A percentile compares a stretch with the other conserved stretches of the same genome.
Conservation (phyloP, 495 filamentous ascomycete genomes). For the Penicillium longicatenatum region DNA sequence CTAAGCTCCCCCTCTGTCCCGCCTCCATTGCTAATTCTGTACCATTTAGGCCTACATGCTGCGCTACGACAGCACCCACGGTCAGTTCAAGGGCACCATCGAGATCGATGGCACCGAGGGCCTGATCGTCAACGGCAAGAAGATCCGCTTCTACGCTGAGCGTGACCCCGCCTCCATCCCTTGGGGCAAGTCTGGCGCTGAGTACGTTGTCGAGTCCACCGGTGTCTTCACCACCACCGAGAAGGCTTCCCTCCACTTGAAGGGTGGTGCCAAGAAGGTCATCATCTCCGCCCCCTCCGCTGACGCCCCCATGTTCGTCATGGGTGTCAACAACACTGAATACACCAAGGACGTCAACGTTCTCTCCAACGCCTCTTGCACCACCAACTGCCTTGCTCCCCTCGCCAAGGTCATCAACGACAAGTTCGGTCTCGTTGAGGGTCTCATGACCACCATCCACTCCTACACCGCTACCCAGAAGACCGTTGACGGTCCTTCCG, state of each 20-base stretch:
- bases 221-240: slow-evolving; percentile 99
- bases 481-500: slow-evolving; percentile 95
- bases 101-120: slow-evolving; percentile 65
- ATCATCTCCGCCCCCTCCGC: slow-evolving; percentile 98
- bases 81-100: slow-evolving; percentile 91
- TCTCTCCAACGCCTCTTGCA: slow-evolving; percentile 99
- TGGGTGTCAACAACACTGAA: slow-evolving; percentile 94
- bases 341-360: slow-evolving; percentile 89
- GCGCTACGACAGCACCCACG: slow-evolving; percentile 97
- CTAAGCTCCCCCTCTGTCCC: not conserved
- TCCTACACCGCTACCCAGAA: slow-evolving; percentile 99
- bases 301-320: slow-evolving; percentile 99
- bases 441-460: slow-evolving; percentile 99
- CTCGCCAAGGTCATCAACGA: slow-evolving; percentile 99
- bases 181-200: slow-evolving; percentile 84
- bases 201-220: slow-evolving; percentile 97
- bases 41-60: slow-evolving; percentile 88
- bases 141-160: slow-evolving; percentile 93
- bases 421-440: slow-evolving; percentile 95
- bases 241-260: slow-evolving; percentile 93
- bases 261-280: slow-evolving; percentile 99
- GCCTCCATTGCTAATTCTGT: not conserved
- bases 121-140: slow-evolving; percentile 93
- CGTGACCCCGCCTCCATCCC: slow-evolving; percentile 88
- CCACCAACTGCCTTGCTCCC: slow-evolving; percentile 99